phyloP scores from a whole-genome alignment of 495 filamentous ascomycete genomes.

The Penicillium angulare region DNA sequence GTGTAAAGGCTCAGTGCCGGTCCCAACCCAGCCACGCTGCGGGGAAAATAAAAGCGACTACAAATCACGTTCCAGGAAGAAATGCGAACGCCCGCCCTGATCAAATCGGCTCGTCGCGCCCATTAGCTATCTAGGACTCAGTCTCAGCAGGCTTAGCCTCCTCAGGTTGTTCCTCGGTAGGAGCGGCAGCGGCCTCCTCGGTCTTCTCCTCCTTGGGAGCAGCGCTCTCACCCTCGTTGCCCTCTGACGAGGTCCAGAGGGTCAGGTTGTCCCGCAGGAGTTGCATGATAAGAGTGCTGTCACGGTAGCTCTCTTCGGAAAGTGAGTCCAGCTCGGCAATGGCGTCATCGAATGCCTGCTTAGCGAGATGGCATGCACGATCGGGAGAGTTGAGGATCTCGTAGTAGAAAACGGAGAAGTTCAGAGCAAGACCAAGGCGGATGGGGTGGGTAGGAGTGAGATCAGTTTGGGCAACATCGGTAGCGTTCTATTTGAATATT shows the following conservation, averaged over 20 bases:
- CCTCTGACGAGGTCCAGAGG: slow-evolving; percentile 98
- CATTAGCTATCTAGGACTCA: slow-evolving; percentile 17
- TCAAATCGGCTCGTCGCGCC: slow-evolving; percentile 21
- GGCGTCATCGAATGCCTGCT: slow-evolving; percentile 98
- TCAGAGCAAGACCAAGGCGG: slow-evolving; percentile 94
- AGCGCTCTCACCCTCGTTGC: slow-evolving; percentile 71
- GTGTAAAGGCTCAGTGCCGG: slow-evolving; percentile 41
- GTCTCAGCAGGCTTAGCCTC: slow-evolving; percentile 44
- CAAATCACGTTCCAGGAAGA: slow-evolving; percentile 41
- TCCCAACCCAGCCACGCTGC: slow-evolving; percentile 43
- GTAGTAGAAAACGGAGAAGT: slow-evolving; percentile 99
- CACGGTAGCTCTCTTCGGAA: slow-evolving; percentile 98
- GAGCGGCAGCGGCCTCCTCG: slow-evolving; percentile 43
- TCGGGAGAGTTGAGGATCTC: slow-evolving; percentile 99
- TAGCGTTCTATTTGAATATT: slow-evolving; percentile 67
- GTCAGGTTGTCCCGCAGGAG: slow-evolving; percentile 98
- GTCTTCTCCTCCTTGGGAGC: slow-evolving; percentile 64
- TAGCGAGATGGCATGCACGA: slow-evolving; percentile 97
- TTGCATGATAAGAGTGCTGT: slow-evolving; percentile 99
- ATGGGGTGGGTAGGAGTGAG: slow-evolving; percentile 98
- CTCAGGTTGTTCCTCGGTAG: slow-evolving; percentile 44
- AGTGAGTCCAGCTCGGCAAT: slow-evolving; percentile 99
- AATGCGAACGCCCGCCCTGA: slow-evolving; percentile 38
- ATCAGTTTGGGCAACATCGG: slow-evolving; percentile 96
- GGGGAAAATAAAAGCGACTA: slow-evolving; percentile 38